Evolutionary conservation across 805 yeast genomes (phyloP).

Genomic region (Metschnikowia lunata): DNA sequence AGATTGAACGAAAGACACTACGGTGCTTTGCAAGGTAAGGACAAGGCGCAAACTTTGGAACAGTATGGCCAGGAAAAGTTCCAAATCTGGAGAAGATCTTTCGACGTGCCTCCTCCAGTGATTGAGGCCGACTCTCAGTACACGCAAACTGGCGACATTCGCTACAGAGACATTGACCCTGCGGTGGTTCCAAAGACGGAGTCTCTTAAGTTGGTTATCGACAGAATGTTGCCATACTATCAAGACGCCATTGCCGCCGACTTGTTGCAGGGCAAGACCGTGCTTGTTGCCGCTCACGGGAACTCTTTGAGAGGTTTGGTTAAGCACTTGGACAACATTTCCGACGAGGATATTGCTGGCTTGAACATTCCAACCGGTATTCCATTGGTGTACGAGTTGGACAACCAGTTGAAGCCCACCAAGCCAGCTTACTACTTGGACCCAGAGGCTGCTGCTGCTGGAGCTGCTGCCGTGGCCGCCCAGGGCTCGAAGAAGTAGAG

Average conservation of each 20-base stretch:
- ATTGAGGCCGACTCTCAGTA: slow-evolving; percentile 73
- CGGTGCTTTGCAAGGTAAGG: slow-evolving; percentile 98
- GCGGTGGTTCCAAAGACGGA: slow-evolving; percentile 88
- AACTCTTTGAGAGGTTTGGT: slow-evolving; percentile 96
- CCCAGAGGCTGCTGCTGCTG: slow-evolving; percentile 99
- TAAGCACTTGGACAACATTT: slow-evolving; percentile 89
- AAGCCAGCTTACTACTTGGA: slow-evolving; percentile 95
- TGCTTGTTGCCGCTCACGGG: slow-evolving; percentile 94
- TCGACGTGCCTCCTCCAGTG: slow-evolving; percentile 92
- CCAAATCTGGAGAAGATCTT: slow-evolving; percentile 97
- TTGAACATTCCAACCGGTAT: slow-evolving; percentile 98
- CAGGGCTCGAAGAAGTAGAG: slow-evolving; percentile 59
- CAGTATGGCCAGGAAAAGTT: slow-evolving; percentile 87
- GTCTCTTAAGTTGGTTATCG: slow-evolving; percentile 90
- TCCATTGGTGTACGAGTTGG: slow-evolving; percentile 95
- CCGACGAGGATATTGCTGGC: slow-evolving; percentile 88
- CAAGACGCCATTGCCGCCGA: slow-evolving; percentile 85
- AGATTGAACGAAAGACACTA: slow-evolving; percentile 98
- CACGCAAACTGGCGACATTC: slow-evolving; percentile 81
- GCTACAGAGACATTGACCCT: slow-evolving; percentile 82
- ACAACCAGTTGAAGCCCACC: slow-evolving; percentile 77
- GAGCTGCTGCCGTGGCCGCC: slow-evolving; percentile 98
- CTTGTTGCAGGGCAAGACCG: slow-evolving; percentile 83
- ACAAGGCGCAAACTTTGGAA: slow-evolving; percentile 89
- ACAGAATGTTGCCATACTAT: slow-evolving; percentile 96